These are phyloP conservation scores for Mycena maculata DNA, from an alignment of 768 basidiomycete genomes.

Conservation along the genomic window DNA sequence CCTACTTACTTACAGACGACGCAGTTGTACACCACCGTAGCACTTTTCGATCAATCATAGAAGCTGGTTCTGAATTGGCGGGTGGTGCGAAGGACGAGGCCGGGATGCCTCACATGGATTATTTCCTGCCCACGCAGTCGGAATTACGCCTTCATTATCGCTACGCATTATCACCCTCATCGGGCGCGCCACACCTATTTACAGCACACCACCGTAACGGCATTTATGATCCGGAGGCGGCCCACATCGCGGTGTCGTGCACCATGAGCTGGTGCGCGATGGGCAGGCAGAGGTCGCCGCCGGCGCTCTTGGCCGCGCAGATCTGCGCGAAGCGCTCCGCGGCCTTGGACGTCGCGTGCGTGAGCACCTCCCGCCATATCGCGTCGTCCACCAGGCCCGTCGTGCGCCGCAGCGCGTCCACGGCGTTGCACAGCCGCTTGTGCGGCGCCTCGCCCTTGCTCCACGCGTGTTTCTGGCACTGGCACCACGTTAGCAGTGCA, in stretches of 20 bases:
- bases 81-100: too few species aligned
- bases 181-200: too few species aligned
- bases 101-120: too few species aligned
- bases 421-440: conserved; percentile 5
- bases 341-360: background rate
- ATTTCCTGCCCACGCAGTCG: too few species aligned
- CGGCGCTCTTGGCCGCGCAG: conserved; percentile 2
- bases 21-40: too few species aligned
- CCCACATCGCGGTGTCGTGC: conserved; percentile 7
- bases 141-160: too few species aligned
- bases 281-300: background rate
- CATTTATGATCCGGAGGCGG: too few species aligned
- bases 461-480: conserved; percentile 20
- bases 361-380: conserved; percentile 14
- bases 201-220: too few species aligned
- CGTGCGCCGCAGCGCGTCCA: conserved; percentile 5
- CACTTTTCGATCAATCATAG: too few species aligned
- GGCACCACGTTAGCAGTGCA: background rate
- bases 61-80: too few species aligned
- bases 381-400: background rate
- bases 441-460: conserved; percentile 7
- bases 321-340: conserved; percentile 1
- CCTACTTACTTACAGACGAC: too few species aligned
- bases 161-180: too few species aligned
- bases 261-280: background rate